These are phyloP conservation scores for Podospora pseudoanserina DNA, from an alignment of 495 filamentous ascomycete genomes.

Conservation along the genomic window DNA sequence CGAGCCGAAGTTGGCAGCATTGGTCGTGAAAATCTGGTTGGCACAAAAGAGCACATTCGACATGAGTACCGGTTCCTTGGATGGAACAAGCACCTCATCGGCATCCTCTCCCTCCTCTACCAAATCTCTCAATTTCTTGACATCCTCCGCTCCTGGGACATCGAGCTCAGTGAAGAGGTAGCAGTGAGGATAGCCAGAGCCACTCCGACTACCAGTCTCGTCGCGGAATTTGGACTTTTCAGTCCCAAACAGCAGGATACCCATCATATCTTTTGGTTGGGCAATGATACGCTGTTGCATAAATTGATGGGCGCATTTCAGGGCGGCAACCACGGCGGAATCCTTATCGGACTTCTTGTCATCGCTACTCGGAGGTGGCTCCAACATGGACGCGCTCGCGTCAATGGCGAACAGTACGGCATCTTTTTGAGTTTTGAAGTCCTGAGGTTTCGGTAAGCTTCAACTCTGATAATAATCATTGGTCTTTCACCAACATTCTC, in stretches of 20 bases:
- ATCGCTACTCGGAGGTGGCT: constrained; percentile 57
- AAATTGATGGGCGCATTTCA: constrained; percentile 90
- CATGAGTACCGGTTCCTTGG: constrained; percentile 71
- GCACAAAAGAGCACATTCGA: constrained; percentile 89
- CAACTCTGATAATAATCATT: constrained; percentile 9
- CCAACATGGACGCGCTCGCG: constrained; percentile 86
- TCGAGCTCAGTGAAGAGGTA: constrained; percentile 90
- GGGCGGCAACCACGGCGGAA: constrained; percentile 70
- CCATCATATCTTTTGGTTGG: constrained; percentile 96
- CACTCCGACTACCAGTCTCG: constrained; percentile 55
- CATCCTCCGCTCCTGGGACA: constrained; percentile 79
- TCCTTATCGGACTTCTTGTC: constrained; percentile 70
- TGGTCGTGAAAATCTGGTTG: constrained; percentile 95
- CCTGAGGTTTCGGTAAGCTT: constrained; percentile 43
- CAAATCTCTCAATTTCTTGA: constrained; percentile 70
- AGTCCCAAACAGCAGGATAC: constrained; percentile 90
- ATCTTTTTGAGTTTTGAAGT: constrained; percentile 91
- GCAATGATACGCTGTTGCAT: constrained; percentile 99
- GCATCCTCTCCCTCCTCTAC: constrained; percentile 69
- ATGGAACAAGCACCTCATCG: constrained; percentile 65
- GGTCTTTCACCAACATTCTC: constrained; percentile 37
- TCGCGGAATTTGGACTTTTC: constrained; percentile 79
- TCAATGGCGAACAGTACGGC: constrained; percentile 95
- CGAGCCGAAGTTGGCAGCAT: constrained; percentile 89
- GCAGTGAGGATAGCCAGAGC: constrained; percentile 78